Evolutionary conservation across 345 rosid genomes (phyloP), one percentile per base, ranked within the genome.

Genomic region (Aethionema arabicum): DNA sequence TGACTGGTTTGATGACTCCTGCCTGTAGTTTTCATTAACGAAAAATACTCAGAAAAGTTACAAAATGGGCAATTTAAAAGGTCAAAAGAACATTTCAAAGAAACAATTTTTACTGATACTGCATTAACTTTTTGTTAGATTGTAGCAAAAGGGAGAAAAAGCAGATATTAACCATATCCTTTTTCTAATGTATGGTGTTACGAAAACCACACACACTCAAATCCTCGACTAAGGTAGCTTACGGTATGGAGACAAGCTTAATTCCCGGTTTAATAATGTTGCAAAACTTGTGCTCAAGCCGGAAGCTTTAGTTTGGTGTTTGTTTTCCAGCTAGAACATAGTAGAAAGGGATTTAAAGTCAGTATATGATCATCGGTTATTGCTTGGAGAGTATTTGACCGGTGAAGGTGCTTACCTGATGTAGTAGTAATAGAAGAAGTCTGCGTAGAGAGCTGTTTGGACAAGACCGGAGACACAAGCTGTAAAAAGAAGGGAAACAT

Each of bases 401-500:
- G 30, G 63, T 38, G 54, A n/a, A 10, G 29, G 50, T 52, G 42
- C 33, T 54, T 48, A 86, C 98, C 98, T 91, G 27, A 85, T 44
- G 74, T 88, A 88, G 72, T 91, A 91, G 77, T 85, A 91, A 70
- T 91, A 91, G 76, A 91, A 91, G 85, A 91, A 91, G 72, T 91
- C 96, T 0, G 89, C 96, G 35, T 91, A 88, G 11, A 91, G 85
- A 57, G 84, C 95, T 43, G 92, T 91, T 67, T 91, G 98, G 72
- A 86, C 61, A 39, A 91, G 76, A 64, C 96, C 98, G 14, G 96
- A 86, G 36, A 85, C 33, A 16, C 95, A 88, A 65, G 96, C 98
- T 91, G 91, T 65, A 11, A 65, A 56, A 67, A 29, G 21, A 44
- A 0, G 65, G 5, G 13, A 51, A 39, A 52, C 67, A 49, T 65